These are phyloP conservation scores for Verbascum thapsus DNA, from an alignment of 257 asterid species.

Conservation along the genomic window DNA sequence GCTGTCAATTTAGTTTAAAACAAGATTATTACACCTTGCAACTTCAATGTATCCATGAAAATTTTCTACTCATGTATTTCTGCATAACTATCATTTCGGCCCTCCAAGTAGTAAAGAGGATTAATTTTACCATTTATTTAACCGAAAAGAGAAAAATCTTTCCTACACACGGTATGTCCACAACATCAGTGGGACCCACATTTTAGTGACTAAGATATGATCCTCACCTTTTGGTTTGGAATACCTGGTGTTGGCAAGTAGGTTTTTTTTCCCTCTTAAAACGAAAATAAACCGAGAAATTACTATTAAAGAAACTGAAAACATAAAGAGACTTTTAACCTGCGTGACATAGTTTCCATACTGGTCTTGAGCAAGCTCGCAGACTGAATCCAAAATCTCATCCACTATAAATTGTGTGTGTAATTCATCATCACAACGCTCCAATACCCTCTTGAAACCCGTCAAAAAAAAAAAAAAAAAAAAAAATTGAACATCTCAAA, in stretches of 20 bases:
- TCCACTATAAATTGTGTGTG: conserved; percentile 61
- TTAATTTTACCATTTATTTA: not conserved
- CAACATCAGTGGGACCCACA: no score
- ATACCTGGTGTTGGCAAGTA: no score
- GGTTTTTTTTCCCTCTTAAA: no score
- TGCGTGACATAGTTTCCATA: conserved; percentile 72
- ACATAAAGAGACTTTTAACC: conserved; percentile 31
- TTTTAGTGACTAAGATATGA: no score
- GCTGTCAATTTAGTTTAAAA: conserved; percentile 37
- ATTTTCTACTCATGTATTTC: not conserved
- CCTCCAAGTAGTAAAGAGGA: not conserved
- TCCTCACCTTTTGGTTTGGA: no score
- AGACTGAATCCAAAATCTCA: conserved; percentile 63
- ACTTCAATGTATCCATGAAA: conserved; percentile 1
- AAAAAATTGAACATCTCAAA: conserved; percentile 6
- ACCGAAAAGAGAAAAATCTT: not conserved
- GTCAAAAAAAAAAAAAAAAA: conserved; percentile 7
- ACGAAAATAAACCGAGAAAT: not conserved
- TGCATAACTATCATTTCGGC: not conserved
- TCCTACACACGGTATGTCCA: no score
- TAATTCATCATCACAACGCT: conserved; percentile 52
- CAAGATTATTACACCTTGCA: conserved; percentile 13
- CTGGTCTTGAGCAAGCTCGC: conserved; percentile 68
- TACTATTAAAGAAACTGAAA: not conserved
- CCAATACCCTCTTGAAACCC: conserved; percentile 62